Conservation (phyloP, 495 filamentous ascomycete genomes). For the Aspergillus baeticus region DNA sequence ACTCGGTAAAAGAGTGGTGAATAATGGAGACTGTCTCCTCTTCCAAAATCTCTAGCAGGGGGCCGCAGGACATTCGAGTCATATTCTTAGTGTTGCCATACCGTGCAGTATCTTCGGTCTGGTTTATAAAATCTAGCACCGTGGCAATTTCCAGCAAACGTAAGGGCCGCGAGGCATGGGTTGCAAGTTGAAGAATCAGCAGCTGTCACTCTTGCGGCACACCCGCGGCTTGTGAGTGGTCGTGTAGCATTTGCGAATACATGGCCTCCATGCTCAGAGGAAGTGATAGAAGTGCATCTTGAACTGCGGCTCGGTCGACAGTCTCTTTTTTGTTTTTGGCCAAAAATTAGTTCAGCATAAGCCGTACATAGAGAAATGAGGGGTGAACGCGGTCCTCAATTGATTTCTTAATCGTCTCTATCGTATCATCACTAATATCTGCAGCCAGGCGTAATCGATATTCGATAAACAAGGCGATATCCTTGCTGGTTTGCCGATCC, state of each 20-base stretch:
- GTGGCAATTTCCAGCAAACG: constrained; percentile 50
- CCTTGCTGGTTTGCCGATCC: constrained; percentile 2
- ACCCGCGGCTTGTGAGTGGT: constrained; percentile 3
- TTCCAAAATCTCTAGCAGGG: constrained; percentile 47
- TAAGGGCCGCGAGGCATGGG: constrained; percentile 48
- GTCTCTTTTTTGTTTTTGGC: not conserved
- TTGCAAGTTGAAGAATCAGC: constrained; percentile 45
- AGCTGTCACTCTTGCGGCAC: constrained; percentile 40
- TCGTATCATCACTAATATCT: too few species aligned
- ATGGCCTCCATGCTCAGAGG: not conserved
- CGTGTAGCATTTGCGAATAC: not conserved
- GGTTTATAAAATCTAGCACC: constrained; percentile 27
- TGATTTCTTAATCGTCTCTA: not conserved
- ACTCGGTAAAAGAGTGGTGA: constrained; percentile 58
- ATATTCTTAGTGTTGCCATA: not conserved
- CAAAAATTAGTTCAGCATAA: constrained; percentile 42
- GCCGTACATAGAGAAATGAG: constrained; percentile 41
- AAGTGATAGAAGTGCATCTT: not conserved
- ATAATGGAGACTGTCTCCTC: constrained; percentile 50
- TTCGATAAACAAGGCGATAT: constrained; percentile 38
- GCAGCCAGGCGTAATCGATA: constrained; percentile 14
- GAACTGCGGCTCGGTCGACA: not conserved
- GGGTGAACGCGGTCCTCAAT: not conserved
- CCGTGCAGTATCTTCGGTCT: not conserved
- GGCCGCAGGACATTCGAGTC: constrained; percentile 40